Conservation (phyloP, 1,284 basidiomycete species). For the Apiotrichum gamsii region DNA sequence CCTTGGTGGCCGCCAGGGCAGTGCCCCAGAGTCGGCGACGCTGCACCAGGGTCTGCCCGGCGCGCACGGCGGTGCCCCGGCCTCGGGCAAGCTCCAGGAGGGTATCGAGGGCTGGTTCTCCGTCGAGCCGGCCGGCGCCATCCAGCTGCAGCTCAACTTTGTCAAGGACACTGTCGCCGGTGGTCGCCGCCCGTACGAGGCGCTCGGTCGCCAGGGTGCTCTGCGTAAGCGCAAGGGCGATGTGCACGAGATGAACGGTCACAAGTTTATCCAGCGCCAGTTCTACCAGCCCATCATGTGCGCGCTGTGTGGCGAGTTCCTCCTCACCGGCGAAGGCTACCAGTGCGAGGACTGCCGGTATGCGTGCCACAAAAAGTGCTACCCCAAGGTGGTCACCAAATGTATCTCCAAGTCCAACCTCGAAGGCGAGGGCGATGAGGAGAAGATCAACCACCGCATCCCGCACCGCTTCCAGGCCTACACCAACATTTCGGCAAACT, state of each 20-base stretch:
- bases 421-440: slow-evolving; percentile 87
- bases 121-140: slow-evolving; percentile 94
- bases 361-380: slow-evolving; percentile 98
- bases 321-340: slow-evolving; percentile 94
- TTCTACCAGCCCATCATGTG: slow-evolving; percentile 99
- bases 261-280: slow-evolving; percentile 94
- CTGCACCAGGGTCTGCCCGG: slow-evolving; percentile 20
- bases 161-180: slow-evolving; percentile 90
- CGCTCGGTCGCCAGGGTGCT: slow-evolving; percentile 94
- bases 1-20: slow-evolving; percentile 35
- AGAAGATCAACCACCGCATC: slow-evolving; percentile 99
- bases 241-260: slow-evolving; percentile 98
- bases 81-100: slow-evolving; percentile 52
- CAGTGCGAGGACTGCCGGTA: slow-evolving; percentile 99
- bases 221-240: slow-evolving; percentile 97
- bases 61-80: slow-evolving; percentile 10
- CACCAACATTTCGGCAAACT: slow-evolving; percentile 95
- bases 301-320: slow-evolving; percentile 94
- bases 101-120: slow-evolving; percentile 97
- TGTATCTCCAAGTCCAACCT: slow-evolving; percentile 96
- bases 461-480: slow-evolving; percentile 97
- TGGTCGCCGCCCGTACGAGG: slow-evolving; percentile 84
- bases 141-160: slow-evolving; percentile 80
- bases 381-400: slow-evolving; percentile 98
- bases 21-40: slow-evolving; percentile 32